These are phyloP conservation scores for Zelonia costaricensis DNA, from an alignment of 208 protist species.

Conservation along the genomic window DNA sequence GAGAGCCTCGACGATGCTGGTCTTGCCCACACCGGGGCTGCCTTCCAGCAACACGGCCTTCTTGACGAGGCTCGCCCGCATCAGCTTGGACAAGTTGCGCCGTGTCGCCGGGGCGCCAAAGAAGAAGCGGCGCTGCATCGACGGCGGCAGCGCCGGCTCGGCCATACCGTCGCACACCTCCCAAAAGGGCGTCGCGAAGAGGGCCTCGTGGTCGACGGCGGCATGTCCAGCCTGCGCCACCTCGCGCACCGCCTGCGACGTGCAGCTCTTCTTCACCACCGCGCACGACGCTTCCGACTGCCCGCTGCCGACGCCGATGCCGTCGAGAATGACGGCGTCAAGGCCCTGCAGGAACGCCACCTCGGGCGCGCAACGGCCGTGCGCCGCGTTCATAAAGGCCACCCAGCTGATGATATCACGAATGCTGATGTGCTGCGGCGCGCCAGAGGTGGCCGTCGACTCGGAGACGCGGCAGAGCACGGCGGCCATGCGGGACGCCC, in stretches of 20 bases:
- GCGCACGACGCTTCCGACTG: constrained; percentile 53
- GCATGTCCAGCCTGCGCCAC: constrained; percentile 10
- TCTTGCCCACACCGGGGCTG: constrained; percentile 99
- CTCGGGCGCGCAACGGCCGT: constrained; percentile 55
- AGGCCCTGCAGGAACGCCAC: constrained; percentile 96
- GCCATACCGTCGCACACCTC: constrained; percentile 70
- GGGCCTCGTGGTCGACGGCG: constrained; percentile 21
- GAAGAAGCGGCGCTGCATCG: constrained; percentile 82
- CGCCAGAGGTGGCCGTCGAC: constrained; percentile 35
- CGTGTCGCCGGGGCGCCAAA: constrained; percentile 96
- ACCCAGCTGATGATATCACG: constrained; percentile 97
- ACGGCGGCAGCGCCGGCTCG: constrained; percentile 69
- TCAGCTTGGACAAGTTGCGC: constrained; percentile 97
- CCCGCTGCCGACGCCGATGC: constrained; percentile 89
- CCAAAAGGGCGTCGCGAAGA: constrained; percentile 67
- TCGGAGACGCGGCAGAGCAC: constrained; percentile 70
- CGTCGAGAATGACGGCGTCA: constrained; percentile 96
- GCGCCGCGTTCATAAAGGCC: constrained; percentile 93
- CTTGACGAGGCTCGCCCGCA: constrained; percentile 91
- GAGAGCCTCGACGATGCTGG: constrained; percentile 97
- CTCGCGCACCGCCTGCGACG: constrained; percentile 23
- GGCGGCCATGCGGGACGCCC: constrained; percentile 75
- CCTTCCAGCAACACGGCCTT: constrained; percentile 99
- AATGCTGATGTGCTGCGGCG: constrained; percentile 88
- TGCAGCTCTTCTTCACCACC: constrained; percentile 38